A percentile compares a stretch with the other conserved stretches of the same genome.
Evolutionary conservation across 306 rosid genomes (phyloP).

Genomic region (Carpinus fangiana): DNA sequence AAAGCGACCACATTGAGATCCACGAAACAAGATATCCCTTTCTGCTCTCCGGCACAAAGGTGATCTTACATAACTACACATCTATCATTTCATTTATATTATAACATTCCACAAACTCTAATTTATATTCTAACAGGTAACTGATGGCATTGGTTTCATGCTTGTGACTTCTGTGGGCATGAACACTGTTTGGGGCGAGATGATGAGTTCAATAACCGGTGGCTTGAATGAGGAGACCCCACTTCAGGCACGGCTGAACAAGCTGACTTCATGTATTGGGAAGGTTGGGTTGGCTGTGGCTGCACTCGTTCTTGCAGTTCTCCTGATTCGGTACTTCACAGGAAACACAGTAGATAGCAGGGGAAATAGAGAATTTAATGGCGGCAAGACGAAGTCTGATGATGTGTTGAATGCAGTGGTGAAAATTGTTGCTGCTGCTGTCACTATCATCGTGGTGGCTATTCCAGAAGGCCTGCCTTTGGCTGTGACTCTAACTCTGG

Average conservation of each 20-base stretch:
- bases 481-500: constrained; percentile 30
- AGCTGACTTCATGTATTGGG: constrained; percentile 17
- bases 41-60: constrained; percentile 31
- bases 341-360: constrained; percentile 15
- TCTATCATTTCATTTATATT: no score
- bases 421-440: constrained; percentile 9
- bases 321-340: constrained; percentile 25
- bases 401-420: constrained; percentile 18
- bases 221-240: constrained; percentile 17
- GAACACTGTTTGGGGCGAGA: constrained; percentile 31
- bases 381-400: constrained; percentile 20
- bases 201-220: constrained; percentile 25
- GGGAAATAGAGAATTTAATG: constrained; percentile 22
- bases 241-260: constrained; percentile 22
- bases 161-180: constrained; percentile 31
- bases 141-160: constrained; percentile 31
- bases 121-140: background rate
- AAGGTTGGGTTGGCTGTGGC: constrained; percentile 17
- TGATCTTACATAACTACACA: background rate
- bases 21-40: constrained; percentile 14
- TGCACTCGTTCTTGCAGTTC: constrained; percentile 18
- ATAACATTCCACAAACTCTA: no score
- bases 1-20: constrained; percentile 18
- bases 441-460: constrained; percentile 26
- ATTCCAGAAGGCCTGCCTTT: constrained; percentile 32